Evolutionary conservation across 2,329 filamentous ascomycete genomes (phyloP), one percentile per base, ranked within the genome.

Genomic region (Dactylellina haptotyla): DNA sequence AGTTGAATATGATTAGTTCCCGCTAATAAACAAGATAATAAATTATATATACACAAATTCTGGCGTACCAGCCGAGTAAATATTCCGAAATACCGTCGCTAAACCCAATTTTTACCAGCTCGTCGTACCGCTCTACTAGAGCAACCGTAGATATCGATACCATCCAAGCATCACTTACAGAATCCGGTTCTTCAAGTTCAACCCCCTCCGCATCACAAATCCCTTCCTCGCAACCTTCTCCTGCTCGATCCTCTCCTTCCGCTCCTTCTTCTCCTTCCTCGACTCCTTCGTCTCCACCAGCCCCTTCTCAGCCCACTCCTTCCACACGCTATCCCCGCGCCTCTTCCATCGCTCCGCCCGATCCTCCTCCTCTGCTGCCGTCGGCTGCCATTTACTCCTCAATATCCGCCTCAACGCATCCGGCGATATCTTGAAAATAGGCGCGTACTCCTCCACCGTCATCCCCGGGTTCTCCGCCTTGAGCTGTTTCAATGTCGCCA

Each of bases 381-480:
- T 83, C 2, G 91, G 88, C 77, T 82, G 81, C 89, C 91, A 95
- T 72, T 91, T 93, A 80, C 87, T 87, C 82, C 87, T 92, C 75
- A 99, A 83, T 58, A 99, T 96, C 34, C 95, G 87, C 9, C 93
- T 88, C 70, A 98, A 91, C 0, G 89, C 91, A 80, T 99, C 95
- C 1, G 91, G 84, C 0, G 92, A 93, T n/a, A 97, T 84, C 80
- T 93, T 85, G 81, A 98, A 99, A 77, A 92, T 87, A 0, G 88
- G 79, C 0, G 94, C 87, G 12, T 98, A 87, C 32, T 87, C 85
- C 14, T 85, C 81, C 0, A 90, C 96, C 2, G 89, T 97, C 66
- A 86, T 84, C 1, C 90, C 85, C 0, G 94, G 92, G 75, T 92
- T 89, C 77, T 92, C 88, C 25, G 85, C 83, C 80, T 97, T 88